Evolutionary conservation across 768 basidiomycete genomes (phyloP), one percentile per base, ranked within the genome.

Genomic region (Podaxis sp.): DNA sequence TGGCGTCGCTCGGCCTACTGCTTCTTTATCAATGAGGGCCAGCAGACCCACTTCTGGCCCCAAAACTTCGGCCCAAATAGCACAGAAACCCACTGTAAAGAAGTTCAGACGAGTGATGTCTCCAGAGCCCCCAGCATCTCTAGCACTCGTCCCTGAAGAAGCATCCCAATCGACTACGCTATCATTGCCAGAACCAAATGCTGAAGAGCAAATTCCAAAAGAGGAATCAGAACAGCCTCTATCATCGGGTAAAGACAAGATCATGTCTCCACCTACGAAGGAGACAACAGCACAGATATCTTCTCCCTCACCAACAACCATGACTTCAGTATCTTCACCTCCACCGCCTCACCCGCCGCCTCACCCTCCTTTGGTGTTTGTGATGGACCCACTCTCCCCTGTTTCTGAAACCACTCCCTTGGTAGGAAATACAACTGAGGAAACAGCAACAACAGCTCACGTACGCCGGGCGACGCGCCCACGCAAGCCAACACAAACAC

Each of bases 91-190:
- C 3, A 33, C 39, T 19, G 28, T 63, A 39, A 53, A 63, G 26
- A 66, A 68, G 28, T 68, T 70, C 51, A 66, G 69, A 42, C 67
- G 68, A 4, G 69, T 72, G 11, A 63, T 68, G 51, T 64, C 66
- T 26, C 67, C 66, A 44, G 59, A 59, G 49, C 15, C 54, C 24
- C n/a, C 63, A 17, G 22, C 48, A 38, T 12, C 62, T 40, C 24
- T 65, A 38, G 60, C 61, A 12, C 61, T 66, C 39, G 62, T 57
- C 33, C 39, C 54, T 6, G 38, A 52, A 44, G 57, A 63, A 28
- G 19, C 51, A 49, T 6, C 57, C 26, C 26, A 58, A 26, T 60
- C 66, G 33, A 48, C 38, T 5, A 28, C 48, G 13, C 30, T 48
- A 40, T 42, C 30, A 22, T 40, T 33, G n/a, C n/a, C 52, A 38